A percentile compares a stretch with the other conserved stretches of the same genome.
Conservation (phyloP, 1,139 yeast species). For the Lodderomyces parapsilosis region DNA sequence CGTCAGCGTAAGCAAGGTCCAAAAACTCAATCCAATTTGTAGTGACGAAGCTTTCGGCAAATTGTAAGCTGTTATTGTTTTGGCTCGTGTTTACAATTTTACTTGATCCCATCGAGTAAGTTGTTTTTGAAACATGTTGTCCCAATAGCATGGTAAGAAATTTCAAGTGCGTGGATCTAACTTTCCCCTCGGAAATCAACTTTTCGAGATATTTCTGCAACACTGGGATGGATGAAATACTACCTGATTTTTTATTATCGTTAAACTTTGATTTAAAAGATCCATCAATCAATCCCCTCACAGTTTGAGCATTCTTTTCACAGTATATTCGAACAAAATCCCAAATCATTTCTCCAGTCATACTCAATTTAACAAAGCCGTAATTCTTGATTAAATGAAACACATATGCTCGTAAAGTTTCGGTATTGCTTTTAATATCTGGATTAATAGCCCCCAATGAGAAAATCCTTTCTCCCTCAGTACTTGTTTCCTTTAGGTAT, state of each 20-base stretch:
- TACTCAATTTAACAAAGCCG: constrained; percentile 54
- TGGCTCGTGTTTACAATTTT: constrained; percentile 15
- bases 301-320: constrained; percentile 41
- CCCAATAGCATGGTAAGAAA: constrained; percentile 46
- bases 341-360: constrained; percentile 64
- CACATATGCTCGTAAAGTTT: constrained; percentile 46
- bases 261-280: constrained; percentile 45
- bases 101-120: constrained; percentile 14
- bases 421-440: constrained; percentile 57
- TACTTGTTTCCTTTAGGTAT: constrained; percentile 58
- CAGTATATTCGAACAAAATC: constrained; percentile 56
- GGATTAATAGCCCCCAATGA: constrained; percentile 71
- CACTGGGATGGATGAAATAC: constrained; percentile 42
- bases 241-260: constrained; percentile 51
- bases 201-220: constrained; percentile 47
- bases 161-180: constrained; percentile 42
- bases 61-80: constrained; percentile 12
- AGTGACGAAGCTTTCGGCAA: constrained; percentile 56
- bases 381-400: constrained; percentile 51
- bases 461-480: constrained; percentile 57
- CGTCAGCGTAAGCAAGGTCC: constrained; percentile 57
- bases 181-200: constrained; percentile 43
- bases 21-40: constrained; percentile 56
- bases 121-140: constrained; percentile 24
- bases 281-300: constrained; percentile 58